Evolutionary conservation across 176 grass and related monocot species (phyloP).

Genomic region (Zea luxurians): DNA sequence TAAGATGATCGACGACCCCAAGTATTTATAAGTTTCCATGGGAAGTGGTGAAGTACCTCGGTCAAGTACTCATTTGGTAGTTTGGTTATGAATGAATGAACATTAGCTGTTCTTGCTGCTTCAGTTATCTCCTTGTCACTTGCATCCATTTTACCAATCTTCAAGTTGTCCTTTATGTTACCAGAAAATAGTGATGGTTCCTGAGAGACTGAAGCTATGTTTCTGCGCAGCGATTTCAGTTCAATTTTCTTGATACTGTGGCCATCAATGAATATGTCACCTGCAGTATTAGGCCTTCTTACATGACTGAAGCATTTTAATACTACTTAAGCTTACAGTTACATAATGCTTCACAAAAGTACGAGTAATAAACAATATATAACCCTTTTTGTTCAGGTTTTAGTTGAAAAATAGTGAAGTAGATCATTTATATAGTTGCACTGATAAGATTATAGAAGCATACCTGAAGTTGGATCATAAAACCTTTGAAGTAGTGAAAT

Average conservation of each 20-base stretch:
- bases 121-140: conserved; percentile 46
- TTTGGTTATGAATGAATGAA: conserved; percentile 54
- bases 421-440: conserved; percentile 17
- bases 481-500: conserved; percentile 64
- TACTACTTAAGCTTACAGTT: conserved; percentile 6
- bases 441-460: not conserved
- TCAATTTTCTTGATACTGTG: conserved; percentile 47
- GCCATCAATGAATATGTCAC: conserved; percentile 48
- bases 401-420: not conserved
- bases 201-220: conserved; percentile 56
- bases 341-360: not conserved
- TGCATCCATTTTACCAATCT: conserved; percentile 52
- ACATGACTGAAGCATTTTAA: not conserved
- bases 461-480: conserved; percentile 49
- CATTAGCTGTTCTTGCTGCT: conserved; percentile 51
- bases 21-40: not conserved
- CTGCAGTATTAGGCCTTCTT: conserved; percentile 36
- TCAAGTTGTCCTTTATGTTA: conserved; percentile 57
- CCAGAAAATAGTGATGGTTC: conserved; percentile 54
- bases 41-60: conserved; percentile 39
- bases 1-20: not conserved
- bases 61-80: conserved; percentile 52
- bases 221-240: conserved; percentile 47
- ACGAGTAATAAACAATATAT: not conserved
- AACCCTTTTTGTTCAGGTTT: not conserved